Evolutionary conservation across 345 rosid species (phyloP), one percentile per base, ranked within the genome.

Genomic region (Boechera retrofracta): DNA sequence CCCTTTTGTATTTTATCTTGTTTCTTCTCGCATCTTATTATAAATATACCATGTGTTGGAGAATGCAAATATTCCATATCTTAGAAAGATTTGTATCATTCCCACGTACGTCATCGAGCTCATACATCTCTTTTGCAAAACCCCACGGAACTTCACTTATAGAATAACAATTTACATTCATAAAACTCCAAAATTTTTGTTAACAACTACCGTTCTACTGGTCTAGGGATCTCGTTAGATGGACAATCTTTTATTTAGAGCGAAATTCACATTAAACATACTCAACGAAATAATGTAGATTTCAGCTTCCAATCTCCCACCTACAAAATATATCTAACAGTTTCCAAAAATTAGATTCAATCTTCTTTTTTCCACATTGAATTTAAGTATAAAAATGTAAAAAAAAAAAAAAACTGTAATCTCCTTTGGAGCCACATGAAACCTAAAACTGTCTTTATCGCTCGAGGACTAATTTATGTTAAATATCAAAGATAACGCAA

Each of bases 81-180:
- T 21, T 65, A 53, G 32, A 74, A 73, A 42, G 35, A 42, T 54
- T 57, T 67, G 42, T 74, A 74, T 67, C 59, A 47, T 67, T 47
- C 67, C 73, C 78, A 75, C 78, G 78, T 64, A 64, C 57, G 77
- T 65, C 71, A 64, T 74, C 48, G 77, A 74, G 77, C 71, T 54
- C 56, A 74, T 67, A 67, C 41, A 67, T 67, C 18, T 42, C 24
- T 67, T 58, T 67, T 26, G 51, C 60, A 26, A 54, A 67, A 36
- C 62, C 72, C 60, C 36, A 45, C n/a, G 49, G 52, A 48, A n/a
- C 47, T 28, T 55, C 41, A 69, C 11, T 57, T 41, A 61, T 49
- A 35, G 36, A 71, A 45, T 12, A 60, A 13, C 26, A 48, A 48
- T 72, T 61, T n/a, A 16, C 70, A 64, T 64, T 73, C 44, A 52